These are phyloP conservation scores for Fusarium nygamai DNA, from an alignment of 2,329 filamentous ascomycete species.

Conservation along the genomic window DNA sequence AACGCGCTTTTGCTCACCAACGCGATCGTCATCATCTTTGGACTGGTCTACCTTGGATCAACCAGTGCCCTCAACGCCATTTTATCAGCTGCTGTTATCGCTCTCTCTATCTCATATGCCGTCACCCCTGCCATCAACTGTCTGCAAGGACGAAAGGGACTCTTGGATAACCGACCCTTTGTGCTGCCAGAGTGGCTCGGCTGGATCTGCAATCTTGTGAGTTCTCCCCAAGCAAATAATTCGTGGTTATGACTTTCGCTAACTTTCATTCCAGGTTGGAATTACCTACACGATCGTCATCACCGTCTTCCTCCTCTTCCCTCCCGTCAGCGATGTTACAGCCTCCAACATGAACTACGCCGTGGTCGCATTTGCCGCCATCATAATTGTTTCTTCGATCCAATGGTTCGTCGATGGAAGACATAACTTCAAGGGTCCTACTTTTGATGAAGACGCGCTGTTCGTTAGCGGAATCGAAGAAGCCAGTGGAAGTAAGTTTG, in stretches of 20 bases:
- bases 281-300: neutral
- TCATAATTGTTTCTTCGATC: neutral
- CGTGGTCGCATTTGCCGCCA: neutral
- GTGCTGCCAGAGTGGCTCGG: neutral
- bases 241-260: rapidly evolving
- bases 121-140: neutral
- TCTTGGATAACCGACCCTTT: neutral
- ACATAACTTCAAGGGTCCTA: neutral
- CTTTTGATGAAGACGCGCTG: neutral
- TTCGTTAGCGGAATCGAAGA: neutral
- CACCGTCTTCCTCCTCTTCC: neutral
- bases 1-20: neutral
- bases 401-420: neutral
- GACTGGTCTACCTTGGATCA: neutral
- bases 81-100: neutral
- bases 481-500: rapidly evolving
- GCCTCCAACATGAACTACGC: neutral
- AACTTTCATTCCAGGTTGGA: rapidly evolving
- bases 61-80: neutral
- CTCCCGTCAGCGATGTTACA: neutral
- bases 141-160: neutral
- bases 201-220: neutral
- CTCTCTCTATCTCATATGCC: neutral
- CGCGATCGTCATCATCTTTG: neutral
- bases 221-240: rapidly evolving